These are phyloP conservation scores for Hanseniaspora taiwanica DNA, from an alignment of 805 yeast species.

Conservation along the genomic window DNA sequence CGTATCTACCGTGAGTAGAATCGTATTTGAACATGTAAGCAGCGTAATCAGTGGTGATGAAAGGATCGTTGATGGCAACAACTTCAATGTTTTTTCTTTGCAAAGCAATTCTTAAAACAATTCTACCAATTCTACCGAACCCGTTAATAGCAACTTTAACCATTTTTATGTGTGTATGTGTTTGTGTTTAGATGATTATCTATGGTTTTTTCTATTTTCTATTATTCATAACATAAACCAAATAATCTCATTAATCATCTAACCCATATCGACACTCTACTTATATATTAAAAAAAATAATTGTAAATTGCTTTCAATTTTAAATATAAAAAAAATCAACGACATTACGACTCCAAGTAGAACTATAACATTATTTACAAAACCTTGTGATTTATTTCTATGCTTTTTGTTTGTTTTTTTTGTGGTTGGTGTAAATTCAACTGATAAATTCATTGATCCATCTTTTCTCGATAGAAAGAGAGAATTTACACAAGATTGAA, in stretches of 20 bases:
- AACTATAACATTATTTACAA: no score
- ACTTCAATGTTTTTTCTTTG: slow-evolving; percentile 39
- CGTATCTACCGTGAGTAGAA: slow-evolving; percentile 54
- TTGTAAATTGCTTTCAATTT: background rate
- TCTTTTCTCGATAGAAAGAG: no score
- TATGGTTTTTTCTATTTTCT: background rate
- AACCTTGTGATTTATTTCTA: no score
- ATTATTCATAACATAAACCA: background rate
- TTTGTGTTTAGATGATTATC: background rate
- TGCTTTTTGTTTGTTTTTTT: no score
- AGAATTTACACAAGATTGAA: no score
- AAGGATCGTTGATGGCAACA: slow-evolving; percentile 59
- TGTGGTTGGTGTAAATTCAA: no score
- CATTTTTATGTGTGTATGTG: slow-evolving; percentile 11
- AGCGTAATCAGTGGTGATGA: slow-evolving; percentile 55
- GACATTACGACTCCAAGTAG: no score
- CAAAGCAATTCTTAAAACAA: slow-evolving; percentile 51
- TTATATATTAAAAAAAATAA: no score
- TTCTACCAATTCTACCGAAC: slow-evolving; percentile 63
- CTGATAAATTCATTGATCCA: no score
- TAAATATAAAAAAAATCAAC: no score
- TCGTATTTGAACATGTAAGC: slow-evolving; percentile 67
- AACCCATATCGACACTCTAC: no score
- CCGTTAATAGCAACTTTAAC: slow-evolving; percentile 52
- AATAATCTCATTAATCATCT: no score